phyloP scores from a whole-genome alignment of 352 stramenopile genomes.

The Phytophthora quininea region DNA sequence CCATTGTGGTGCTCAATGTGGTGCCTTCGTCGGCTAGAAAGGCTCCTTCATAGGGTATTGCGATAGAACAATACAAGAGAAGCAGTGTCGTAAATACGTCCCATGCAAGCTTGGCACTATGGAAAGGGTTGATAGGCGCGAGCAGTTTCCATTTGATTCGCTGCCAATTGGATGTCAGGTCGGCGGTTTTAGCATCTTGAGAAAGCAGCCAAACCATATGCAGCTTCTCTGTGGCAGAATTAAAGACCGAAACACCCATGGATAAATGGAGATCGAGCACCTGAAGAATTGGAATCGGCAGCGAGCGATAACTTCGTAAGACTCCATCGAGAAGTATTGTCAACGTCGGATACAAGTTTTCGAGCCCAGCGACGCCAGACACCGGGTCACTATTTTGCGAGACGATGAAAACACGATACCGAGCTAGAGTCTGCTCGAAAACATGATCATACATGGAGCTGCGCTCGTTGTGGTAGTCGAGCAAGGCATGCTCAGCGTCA shows the following conservation, averaged over 20 bases:
- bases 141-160: conserved; percentile 35
- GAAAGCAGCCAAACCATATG: conserved; percentile 70
- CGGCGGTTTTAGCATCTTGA: conserved; percentile 25
- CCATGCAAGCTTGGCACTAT: conserved; percentile 58
- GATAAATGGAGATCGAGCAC: conserved; percentile 72
- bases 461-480: conserved; percentile 65
- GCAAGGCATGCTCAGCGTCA: conserved; percentile 65
- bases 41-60: conserved; percentile 67
- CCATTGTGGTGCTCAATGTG: conserved; percentile 32
- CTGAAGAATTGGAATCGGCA: conserved; percentile 65
- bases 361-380: conserved; percentile 55
- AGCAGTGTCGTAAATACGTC: conserved; percentile 48
- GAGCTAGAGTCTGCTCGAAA: conserved; percentile 71
- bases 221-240: conserved; percentile 71
- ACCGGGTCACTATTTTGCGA: conserved; percentile 64
- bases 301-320: conserved; percentile 60
- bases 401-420: conserved; percentile 66
- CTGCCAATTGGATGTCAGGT: conserved; percentile 21
- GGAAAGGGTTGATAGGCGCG: conserved; percentile 52
- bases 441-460: conserved; percentile 70
- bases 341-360: conserved; percentile 74
- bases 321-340: conserved; percentile 65
- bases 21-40: conserved; percentile 48
- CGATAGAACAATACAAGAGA: conserved; percentile 60
- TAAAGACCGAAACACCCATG: conserved; percentile 82